phyloP scores from a whole-genome alignment of 306 rosid species.

The apple (Malus domestica) region DNA sequence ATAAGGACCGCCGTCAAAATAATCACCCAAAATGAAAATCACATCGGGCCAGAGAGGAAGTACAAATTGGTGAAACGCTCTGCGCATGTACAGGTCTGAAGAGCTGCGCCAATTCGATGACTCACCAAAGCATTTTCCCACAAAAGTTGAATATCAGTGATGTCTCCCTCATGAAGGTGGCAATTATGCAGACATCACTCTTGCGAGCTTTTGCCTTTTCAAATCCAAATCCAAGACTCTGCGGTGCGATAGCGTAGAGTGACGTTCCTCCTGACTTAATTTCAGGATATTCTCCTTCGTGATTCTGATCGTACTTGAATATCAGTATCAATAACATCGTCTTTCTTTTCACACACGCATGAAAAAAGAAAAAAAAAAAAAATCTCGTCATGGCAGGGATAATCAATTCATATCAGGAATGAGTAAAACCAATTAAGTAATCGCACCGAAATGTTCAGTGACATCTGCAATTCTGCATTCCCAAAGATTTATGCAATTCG shows the following conservation, averaged over 20 bases:
- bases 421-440: neutral
- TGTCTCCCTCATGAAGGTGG: neutral
- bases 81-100: constrained; percentile 73
- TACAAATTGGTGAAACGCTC: constrained; percentile 64
- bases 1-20: constrained; percentile 76
- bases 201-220: neutral
- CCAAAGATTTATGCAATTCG: neutral
- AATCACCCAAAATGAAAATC: constrained; percentile 70
- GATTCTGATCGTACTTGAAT: neutral
- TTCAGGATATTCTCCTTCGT: neutral
- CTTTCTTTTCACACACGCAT: too few species aligned
- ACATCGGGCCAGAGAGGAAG: constrained; percentile 66
- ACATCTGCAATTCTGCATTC: neutral
- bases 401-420: too few species aligned
- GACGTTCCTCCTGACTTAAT: neutral
- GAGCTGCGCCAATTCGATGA: constrained; percentile 51
- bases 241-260: too few species aligned
- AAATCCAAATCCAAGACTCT: neutral
- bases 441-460: neutral
- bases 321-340: neutral
- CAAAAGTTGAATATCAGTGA: neutral
- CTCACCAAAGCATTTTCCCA: neutral
- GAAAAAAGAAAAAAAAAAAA: too few species aligned
- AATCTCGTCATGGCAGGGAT: too few species aligned
- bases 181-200: neutral